Percentiles rank a stretch among this genome's conserved stretches.
Conservation (phyloP, 2,329 filamentous ascomycete species). For the Xylariaceae sp. region DNA sequence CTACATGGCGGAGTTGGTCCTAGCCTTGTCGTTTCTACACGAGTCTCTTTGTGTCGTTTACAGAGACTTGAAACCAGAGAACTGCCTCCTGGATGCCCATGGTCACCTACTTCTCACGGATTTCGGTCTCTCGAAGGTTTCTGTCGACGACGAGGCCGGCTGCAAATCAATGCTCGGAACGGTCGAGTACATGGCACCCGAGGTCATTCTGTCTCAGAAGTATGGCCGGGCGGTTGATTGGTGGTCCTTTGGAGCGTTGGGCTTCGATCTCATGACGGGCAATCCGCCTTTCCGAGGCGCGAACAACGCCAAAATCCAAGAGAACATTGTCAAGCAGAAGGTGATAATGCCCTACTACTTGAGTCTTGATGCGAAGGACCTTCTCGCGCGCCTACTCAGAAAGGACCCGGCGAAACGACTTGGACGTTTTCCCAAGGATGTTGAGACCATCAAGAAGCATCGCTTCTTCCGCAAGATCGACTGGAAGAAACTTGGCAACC, state of each 20-base stretch:
- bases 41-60: conserved; percentile 90
- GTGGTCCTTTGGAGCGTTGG: conserved; percentile 95
- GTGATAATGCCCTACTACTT: conserved; percentile 84
- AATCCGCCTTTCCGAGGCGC: conserved; percentile 83
- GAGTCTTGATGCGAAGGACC: conserved; percentile 84
- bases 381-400: conserved; percentile 80
- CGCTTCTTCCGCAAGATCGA: conserved; percentile 96
- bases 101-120: conserved; percentile 93
- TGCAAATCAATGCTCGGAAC: conserved; percentile 93
- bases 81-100: conserved; percentile 85
- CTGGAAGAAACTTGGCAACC: conserved; percentile 78
- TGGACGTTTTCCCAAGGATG: conserved; percentile 84
- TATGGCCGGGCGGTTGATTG: conserved; percentile 96
- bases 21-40: conserved; percentile 90
- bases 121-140: conserved; percentile 94
- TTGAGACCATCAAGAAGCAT: conserved; percentile 80
- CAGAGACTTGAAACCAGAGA: conserved; percentile 95
- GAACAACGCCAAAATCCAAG: conserved; percentile 91
- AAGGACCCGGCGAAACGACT: conserved; percentile 91
- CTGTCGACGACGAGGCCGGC: conserved; percentile 60
- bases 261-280: conserved; percentile 88
- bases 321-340: conserved; percentile 94
- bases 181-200: conserved; percentile 98
- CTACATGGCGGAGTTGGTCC: conserved; percentile 97
- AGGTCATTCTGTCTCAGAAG: conserved; percentile 79